Base-by-base conservation (phyloP, 2,329 filamentous ascomycete genomes). In the Penicillium sclerotigenum region DNA sequence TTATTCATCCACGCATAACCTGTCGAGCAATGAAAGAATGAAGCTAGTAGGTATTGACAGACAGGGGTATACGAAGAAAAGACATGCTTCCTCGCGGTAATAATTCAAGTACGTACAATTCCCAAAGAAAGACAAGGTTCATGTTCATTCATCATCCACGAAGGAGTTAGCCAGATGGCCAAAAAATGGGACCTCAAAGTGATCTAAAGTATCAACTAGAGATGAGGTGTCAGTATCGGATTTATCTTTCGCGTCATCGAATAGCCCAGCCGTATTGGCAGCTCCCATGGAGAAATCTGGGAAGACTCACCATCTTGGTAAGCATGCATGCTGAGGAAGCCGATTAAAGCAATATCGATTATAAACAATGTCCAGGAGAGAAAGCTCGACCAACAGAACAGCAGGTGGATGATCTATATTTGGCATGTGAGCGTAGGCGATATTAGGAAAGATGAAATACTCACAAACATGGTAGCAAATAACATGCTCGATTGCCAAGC, bases 401-500 rank as follows among this genome's bases (percentile, higher is more conserved):
- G 77, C 36, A 97, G 81, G 71, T 97, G 93, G 24, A 97, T 64
- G 49, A 96, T 75, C 74, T 92, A 84, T 56, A 85, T 69, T 33
- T 16, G 9, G 11, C 5, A 46, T 62, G n/a, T 56, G 45, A 66
- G 59, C 36, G 33, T 16, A 22, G 43, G 24, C 18, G 22, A 36
- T 26, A 42, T 14, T 34, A 29, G 22, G 40, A 26, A 26, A 38
- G n/a, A 52, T 22, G 36, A 18, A 29, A 37, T 43, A 71, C 78
- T 66, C 67, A 83, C 80, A 64, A 85, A 84, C 37, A 85, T 71
- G 47, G 83, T 83, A 0, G 89, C 88, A 73, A 96, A 97, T 3
- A 96, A 75, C 67, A 96, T 80, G 61, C 88, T 87, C 7, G 89
- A 90, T 76, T 99, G 94, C 93, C 94, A 99, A 8, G 94, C 94